These are phyloP conservation scores for Pluteus cervinus DNA, from an alignment of 768 basidiomycete genomes.

Conservation along the genomic window DNA sequence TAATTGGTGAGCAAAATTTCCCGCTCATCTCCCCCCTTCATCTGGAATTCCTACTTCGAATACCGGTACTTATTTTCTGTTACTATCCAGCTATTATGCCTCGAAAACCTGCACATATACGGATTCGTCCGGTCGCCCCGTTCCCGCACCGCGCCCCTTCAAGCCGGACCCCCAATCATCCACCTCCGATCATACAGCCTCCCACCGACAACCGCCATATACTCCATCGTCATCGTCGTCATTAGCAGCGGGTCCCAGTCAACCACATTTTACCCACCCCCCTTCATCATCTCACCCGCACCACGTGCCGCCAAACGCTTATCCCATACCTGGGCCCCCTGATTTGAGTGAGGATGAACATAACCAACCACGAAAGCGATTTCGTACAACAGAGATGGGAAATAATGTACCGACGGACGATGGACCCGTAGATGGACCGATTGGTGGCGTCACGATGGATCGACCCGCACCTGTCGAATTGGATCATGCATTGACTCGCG, in stretches of 20 bases:
- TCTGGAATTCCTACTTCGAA: too few relatives aligned
- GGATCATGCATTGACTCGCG: constrained; percentile 60
- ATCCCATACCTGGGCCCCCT: constrained; percentile 11
- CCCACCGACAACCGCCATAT: constrained; percentile 14
- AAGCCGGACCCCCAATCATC: constrained; percentile 32
- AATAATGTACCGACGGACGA: constrained; percentile 31
- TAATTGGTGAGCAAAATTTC: constrained; percentile 54
- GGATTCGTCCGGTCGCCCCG: constrained; percentile 71
- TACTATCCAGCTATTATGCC: constrained; percentile 59
- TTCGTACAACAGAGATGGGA: constrained; percentile 37
- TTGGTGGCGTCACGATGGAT: constrained; percentile 30
- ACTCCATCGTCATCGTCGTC: constrained; percentile 9
- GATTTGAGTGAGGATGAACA: constrained; percentile 35
- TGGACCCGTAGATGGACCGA: constrained; percentile 33
- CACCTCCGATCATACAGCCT: constrained; percentile 7
- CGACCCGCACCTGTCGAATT: constrained; percentile 39
- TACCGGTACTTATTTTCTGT: constrained; percentile 10
- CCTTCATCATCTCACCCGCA: constrained; percentile 16
- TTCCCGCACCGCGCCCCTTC: constrained; percentile 60
- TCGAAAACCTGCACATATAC: constrained; percentile 80
- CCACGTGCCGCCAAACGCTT: constrained; percentile 13
- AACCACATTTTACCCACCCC: constrained; percentile 16
- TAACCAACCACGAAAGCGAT: constrained; percentile 41
- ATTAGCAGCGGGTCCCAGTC: constrained; percentile 8
- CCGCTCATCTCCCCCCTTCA: constrained; percentile 3